phyloP scores from a whole-genome alignment of 2,329 filamentous ascomycete species.

The Botrytis porri region DNA sequence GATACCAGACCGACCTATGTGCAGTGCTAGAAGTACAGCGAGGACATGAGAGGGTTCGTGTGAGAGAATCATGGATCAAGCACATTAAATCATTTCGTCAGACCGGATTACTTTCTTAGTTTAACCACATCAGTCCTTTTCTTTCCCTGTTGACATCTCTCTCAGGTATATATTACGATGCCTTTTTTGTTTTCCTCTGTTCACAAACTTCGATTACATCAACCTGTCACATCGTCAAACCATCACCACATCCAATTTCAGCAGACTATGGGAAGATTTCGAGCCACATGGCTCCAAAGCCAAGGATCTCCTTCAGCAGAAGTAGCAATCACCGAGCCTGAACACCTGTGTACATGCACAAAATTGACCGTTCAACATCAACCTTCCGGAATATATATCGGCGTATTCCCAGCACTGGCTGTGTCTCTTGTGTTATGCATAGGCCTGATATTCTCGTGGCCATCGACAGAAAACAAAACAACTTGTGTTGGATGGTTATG shows the following conservation, averaged over 20 bases:
- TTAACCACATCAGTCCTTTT: background rate
- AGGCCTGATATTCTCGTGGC: background rate
- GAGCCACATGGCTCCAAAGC: background rate
- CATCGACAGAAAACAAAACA: background rate
- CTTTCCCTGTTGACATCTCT: background rate
- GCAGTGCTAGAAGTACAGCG: background rate
- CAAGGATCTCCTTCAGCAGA: background rate
- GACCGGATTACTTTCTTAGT: background rate
- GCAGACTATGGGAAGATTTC: background rate
- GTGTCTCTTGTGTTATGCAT: background rate
- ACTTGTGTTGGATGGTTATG: background rate
- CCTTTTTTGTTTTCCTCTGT: background rate
- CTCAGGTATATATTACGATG: background rate
- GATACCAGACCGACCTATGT: background rate
- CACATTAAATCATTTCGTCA: rapidly evolving
- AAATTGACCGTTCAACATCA: background rate
- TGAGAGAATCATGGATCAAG: background rate
- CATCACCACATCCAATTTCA: background rate
- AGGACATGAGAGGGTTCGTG: background rate
- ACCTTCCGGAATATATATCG: background rate
- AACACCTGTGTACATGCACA: background rate
- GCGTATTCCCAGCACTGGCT: background rate
- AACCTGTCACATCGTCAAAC: background rate
- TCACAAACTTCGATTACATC: background rate
- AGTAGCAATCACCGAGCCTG: background rate